Evolutionary conservation across 2,329 filamentous ascomycete genomes (phyloP).

Genomic region (Penicillium glabrum): DNA sequence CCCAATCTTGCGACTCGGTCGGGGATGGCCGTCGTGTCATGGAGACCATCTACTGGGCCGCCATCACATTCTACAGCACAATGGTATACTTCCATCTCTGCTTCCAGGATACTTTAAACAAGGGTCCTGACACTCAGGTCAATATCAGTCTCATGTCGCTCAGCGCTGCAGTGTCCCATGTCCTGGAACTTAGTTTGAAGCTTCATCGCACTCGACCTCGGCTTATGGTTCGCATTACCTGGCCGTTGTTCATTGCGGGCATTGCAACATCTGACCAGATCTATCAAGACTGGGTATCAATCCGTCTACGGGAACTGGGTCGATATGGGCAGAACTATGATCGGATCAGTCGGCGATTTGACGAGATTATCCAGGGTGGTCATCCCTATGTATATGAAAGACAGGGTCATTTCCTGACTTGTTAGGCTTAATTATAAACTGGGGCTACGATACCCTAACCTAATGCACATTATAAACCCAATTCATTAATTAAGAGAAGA

Average conservation of each 20-base stretch:
- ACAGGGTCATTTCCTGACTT: not conserved
- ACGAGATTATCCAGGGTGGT: constrained; percentile 23
- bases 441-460: not conserved
- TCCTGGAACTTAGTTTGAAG: constrained; percentile 24
- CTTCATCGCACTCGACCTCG: constrained; percentile 23
- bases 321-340: constrained; percentile 25
- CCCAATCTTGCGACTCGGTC: constrained; percentile 18
- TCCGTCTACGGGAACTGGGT: constrained; percentile 24
- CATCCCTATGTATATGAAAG: constrained; percentile 12
- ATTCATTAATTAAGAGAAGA: too few relatives aligned
- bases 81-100: constrained; percentile 27
- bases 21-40: constrained; percentile 22
- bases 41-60: constrained; percentile 26
- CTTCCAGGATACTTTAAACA: constrained; percentile 15
- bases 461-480: not conserved
- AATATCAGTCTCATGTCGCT: constrained; percentile 13
- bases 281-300: constrained; percentile 30
- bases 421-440: not conserved
- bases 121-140: constrained; percentile 1
- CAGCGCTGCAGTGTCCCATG: constrained; percentile 18
- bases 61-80: constrained; percentile 24
- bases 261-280: constrained; percentile 26
- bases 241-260: constrained; percentile 27
- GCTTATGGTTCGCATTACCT: constrained; percentile 24
- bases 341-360: constrained; percentile 22